Evolutionary conservation across 306 rosid genomes (phyloP), one percentile per base, ranked within the genome.

Genomic region (Sindora glabra): DNA sequence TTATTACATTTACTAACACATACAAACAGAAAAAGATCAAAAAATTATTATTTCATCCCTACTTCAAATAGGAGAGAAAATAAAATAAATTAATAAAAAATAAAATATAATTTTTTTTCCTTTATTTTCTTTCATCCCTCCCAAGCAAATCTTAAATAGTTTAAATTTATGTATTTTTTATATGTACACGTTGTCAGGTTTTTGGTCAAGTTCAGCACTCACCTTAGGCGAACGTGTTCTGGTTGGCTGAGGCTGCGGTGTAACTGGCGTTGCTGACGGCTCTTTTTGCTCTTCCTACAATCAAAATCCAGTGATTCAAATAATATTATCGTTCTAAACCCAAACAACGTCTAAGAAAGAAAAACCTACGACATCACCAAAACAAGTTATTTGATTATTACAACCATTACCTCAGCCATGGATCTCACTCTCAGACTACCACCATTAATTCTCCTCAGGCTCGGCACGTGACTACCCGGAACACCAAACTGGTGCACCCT

Each of bases 361-460:
- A 10, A 65, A 1, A 8, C 10, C 26, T 26, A 26, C 3, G 6
- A 26, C 3, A 26, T 26, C 3, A 26, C 30, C 30, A 6, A 41
- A 29, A 22, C 10, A 14, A 55, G 0, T 22, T 36, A 17, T 3
- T 0, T 23, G 0, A 7, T 1, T 14, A 19, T 1, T 27, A 13
- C 0, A 6, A 19, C 0, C 4, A 15, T 6, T 71, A 73, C 86
- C 83, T 73, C 70, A 19, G 82, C 72, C 77, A 48, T 77, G 49
- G 72, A 64, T 10, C 80, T 34, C 32, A 77, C 83, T 6, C 51
- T 62, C 1, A 77, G 18, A 37, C 18, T 5, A 29, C 1, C 34
- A 17, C 39, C 65, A 66, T 30, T 64, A 49, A 73, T 80, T 27
- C 76, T 80, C 25, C 52, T 58, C 4, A 23, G 4, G 48, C 13